phyloP scores from a whole-genome alignment of 2,329 filamentous ascomycete genomes.

The Orbilia quercus region DNA sequence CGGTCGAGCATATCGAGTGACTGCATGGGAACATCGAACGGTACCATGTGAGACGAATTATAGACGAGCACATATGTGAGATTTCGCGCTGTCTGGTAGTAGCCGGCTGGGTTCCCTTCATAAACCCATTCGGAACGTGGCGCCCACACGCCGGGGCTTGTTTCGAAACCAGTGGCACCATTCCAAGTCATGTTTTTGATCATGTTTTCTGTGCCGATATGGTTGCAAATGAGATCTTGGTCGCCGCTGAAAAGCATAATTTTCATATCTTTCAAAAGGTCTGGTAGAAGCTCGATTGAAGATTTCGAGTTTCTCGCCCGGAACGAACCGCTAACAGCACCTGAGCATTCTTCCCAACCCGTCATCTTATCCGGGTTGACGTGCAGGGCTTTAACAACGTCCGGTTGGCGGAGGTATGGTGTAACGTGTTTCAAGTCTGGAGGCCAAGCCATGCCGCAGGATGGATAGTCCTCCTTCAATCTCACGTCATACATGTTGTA shows the following conservation, averaged over 20 bases:
- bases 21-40: conserved; percentile 87
- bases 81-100: conserved; percentile 95
- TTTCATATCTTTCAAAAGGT: conserved; percentile 78
- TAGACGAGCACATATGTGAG: conserved; percentile 95
- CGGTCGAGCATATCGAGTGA: conserved; percentile 96
- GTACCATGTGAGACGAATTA: conserved; percentile 98
- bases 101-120: conserved; percentile 85
- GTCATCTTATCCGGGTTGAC: conserved; percentile 82
- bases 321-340: conserved; percentile 79
- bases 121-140: conserved; percentile 95
- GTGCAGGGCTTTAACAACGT: conserved; percentile 83
- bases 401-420: conserved; percentile 83
- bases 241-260: conserved; percentile 91
- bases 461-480: conserved; percentile 79
- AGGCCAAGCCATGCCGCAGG: conserved; percentile 98
- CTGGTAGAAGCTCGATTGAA: conserved; percentile 78
- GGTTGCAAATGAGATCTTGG: conserved; percentile 96
- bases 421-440: conserved; percentile 81
- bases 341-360: conserved; percentile 91
- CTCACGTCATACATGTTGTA: conserved; percentile 98
- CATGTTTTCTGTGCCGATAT: conserved; percentile 89
- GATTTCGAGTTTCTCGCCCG: conserved; percentile 76
- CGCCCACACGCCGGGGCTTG: conserved; percentile 83
- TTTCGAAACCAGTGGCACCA: conserved; percentile 88
- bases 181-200: conserved; percentile 94